phyloP scores from a whole-genome alignment of 352 stramenopile species.

The Halophytophthora polymorphica region DNA sequence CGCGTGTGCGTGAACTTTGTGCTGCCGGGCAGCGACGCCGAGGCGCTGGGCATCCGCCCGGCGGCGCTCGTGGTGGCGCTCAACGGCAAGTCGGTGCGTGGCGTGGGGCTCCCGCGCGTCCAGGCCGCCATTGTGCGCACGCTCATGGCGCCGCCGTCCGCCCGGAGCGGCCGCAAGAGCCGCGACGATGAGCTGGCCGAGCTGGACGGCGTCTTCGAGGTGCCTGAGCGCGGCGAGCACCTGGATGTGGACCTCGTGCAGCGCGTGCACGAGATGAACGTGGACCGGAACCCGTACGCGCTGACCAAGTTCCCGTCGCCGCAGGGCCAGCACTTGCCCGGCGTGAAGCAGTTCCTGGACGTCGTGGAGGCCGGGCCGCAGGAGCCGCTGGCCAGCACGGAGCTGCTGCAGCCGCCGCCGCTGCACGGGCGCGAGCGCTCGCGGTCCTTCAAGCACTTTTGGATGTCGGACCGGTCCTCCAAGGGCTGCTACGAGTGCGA shows the following conservation, averaged over 20 bases:
- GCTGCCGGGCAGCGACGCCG: conserved; percentile 40
- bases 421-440: conserved; percentile 42
- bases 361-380: conserved; percentile 15
- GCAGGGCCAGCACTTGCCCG: conserved; percentile 55
- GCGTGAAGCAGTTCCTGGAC: conserved; percentile 54
- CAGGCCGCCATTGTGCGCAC: conserved; percentile 35
- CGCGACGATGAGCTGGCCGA: conserved; percentile 9
- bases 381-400: conserved; percentile 21
- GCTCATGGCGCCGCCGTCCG: conserved; percentile 12
- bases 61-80: conserved; percentile 59
- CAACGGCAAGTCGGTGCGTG: conserved; percentile 49
- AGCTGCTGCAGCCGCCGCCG: conserved; percentile 13
- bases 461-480: conserved; percentile 86
- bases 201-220: conserved; percentile 11
- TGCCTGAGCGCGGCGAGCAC: conserved; percentile 27
- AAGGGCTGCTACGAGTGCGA: conserved; percentile 86
- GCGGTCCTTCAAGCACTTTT: conserved; percentile 84
- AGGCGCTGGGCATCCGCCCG: conserved; percentile 42
- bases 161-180: neutral
- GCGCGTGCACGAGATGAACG: conserved; percentile 54
- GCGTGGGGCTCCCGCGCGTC: conserved; percentile 50
- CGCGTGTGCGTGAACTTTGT: conserved; percentile 70
- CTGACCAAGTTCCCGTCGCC: conserved; percentile 77
- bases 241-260: conserved; percentile 64
- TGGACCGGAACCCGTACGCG: conserved; percentile 65